Conservation (phyloP, 306 rosid genomes). For the Glycine soja region DNA sequence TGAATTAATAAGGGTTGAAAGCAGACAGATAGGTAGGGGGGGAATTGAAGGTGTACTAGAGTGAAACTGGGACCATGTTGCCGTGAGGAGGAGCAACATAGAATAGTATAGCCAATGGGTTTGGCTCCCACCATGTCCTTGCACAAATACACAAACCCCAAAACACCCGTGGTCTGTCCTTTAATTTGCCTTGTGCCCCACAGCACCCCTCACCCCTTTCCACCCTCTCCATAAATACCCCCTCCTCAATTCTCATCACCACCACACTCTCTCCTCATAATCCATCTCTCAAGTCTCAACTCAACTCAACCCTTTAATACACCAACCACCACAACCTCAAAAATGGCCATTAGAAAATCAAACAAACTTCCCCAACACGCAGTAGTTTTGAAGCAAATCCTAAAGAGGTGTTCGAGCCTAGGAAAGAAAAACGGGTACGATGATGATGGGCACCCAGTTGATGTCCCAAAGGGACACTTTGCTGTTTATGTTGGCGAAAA, state of each 20-base stretch:
- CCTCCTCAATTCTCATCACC: constrained; percentile 24
- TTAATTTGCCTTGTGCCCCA: constrained; percentile 44
- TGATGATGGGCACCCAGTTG: constrained; percentile 70
- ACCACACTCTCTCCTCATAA: constrained; percentile 17
- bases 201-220: constrained; percentile 43
- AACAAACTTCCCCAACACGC: constrained; percentile 76
- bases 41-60: constrained; percentile 4
- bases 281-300: neutral
- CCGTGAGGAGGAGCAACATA: constrained; percentile 55
- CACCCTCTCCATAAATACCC: constrained; percentile 65
- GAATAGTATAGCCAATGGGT: constrained; percentile 58
- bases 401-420: constrained; percentile 81
- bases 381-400: constrained; percentile 79
- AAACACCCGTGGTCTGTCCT: constrained; percentile 74
- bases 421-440: constrained; percentile 62
- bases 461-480: constrained; percentile 93
- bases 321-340: neutral
- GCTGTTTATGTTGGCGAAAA: constrained; percentile 90
- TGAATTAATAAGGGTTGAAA: constrained; percentile 12
- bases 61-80: constrained; percentile 61
- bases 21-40: constrained; percentile 18
- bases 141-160: constrained; percentile 56
- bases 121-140: constrained; percentile 72
- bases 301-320: no score
- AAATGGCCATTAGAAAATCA: constrained; percentile 76